Conservation (phyloP, 2,329 filamentous ascomycete genomes). For the Alternaria brassicicola region DNA sequence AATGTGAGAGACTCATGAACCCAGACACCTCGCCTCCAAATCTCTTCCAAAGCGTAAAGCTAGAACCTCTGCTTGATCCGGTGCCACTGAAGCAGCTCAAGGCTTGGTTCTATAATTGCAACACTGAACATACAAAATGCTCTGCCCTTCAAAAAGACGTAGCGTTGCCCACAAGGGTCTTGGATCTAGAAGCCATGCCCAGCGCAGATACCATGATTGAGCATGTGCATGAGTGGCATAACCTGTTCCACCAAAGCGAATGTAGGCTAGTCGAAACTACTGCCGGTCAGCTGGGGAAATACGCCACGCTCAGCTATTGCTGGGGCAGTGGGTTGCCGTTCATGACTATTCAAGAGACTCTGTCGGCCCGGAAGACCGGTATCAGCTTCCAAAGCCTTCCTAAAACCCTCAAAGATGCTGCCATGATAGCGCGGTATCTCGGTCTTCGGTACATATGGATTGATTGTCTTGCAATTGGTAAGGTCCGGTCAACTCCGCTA, state of each 20-base stretch:
- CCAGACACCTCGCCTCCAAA: neutral
- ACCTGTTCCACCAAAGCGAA: neutral
- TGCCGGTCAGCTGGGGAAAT: neutral
- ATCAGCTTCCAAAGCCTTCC: slow-evolving; percentile 7
- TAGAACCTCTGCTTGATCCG: neutral
- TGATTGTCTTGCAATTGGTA: slow-evolving; percentile 5
- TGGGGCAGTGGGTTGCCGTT: slow-evolving; percentile 11
- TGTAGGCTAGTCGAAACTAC: slow-evolving; percentile 3
- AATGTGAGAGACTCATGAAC: neutral
- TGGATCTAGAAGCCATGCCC: slow-evolving; percentile 1
- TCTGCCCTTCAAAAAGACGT: neutral
- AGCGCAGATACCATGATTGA: neutral
- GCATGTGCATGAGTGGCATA: neutral
- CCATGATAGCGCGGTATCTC: neutral
- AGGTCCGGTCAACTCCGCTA: too few relatives aligned
- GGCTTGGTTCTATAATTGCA: neutral
- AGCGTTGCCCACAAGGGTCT: slow-evolving; percentile 1
- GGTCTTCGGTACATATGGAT: slow-evolving; percentile 9
- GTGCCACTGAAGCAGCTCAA: neutral
- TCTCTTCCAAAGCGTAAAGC: neutral
- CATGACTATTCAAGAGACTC: slow-evolving; percentile 3
- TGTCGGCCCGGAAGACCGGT: neutral
- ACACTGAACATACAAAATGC: neutral
- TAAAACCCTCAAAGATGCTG: slow-evolving; percentile 8
- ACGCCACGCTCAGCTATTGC: slow-evolving; percentile 11